phyloP scores from a whole-genome alignment of 306 rosid species.

The Gillenia trifoliata region DNA sequence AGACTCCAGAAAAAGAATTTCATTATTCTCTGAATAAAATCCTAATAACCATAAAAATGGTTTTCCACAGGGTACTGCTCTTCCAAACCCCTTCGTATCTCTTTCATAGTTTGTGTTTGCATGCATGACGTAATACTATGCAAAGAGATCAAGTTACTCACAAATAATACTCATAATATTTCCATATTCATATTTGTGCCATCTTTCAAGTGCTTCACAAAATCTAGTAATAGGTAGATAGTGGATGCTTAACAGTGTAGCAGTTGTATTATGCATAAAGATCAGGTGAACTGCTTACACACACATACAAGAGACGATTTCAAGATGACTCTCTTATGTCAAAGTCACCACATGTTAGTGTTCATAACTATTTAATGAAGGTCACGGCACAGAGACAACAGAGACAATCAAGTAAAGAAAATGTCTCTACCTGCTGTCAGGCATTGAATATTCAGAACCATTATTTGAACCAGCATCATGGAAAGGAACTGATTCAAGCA shows the following conservation, averaged over 20 bases:
- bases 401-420: conserved; percentile 17
- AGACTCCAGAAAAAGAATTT: no score
- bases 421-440: conserved; percentile 59
- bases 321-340: background rate
- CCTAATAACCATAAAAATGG: no score
- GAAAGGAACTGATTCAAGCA: conserved; percentile 89
- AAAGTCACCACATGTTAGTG: background rate
- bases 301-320: background rate
- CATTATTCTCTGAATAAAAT: no score
- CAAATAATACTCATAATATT: background rate
- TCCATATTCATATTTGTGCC: background rate
- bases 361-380: background rate
- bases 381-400: conserved; percentile 5
- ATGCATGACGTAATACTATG: background rate
- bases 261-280: background rate
- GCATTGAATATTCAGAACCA: conserved; percentile 63
- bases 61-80: background rate
- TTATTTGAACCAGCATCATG: conserved; percentile 55
- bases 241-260: background rate
- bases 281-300: background rate
- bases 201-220: background rate
- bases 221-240: background rate
- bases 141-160: background rate
- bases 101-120: background rate
- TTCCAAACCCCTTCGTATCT: background rate